Percentiles rank a stretch among this genome's conserved stretches.
Conservation (phyloP, 306 rosid species). For the Crotalaria pallida region DNA sequence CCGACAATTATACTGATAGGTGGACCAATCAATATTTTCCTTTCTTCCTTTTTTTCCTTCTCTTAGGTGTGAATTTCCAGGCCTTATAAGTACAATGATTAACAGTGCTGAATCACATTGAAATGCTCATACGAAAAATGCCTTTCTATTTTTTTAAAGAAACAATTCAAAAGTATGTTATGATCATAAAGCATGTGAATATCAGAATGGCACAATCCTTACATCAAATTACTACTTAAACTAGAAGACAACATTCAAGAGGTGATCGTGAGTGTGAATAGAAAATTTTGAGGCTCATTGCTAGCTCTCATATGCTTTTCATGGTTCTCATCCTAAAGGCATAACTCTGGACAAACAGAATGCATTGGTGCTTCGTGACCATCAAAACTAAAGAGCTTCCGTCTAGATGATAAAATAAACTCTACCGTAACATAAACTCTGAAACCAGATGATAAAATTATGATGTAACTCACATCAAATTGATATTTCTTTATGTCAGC, state of each 20-base stretch:
- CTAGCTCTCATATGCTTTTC: neutral
- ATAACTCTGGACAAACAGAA: too few species aligned
- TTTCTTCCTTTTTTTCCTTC: neutral
- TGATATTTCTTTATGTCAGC: constrained; percentile 24
- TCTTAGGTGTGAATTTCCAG: neutral
- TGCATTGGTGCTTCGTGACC: too few species aligned
- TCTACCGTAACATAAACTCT: too few species aligned
- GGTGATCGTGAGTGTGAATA: neutral
- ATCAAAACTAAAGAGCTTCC: too few species aligned
- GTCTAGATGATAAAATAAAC: too few species aligned
- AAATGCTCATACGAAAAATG: neutral
- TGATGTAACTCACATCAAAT: constrained; percentile 27
- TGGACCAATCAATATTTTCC: neutral
- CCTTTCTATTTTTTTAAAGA: neutral
- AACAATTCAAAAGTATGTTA: neutral
- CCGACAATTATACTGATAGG: neutral
- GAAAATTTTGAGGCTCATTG: neutral
- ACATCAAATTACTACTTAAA: neutral
- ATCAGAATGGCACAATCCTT: neutral
- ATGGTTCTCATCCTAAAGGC: too few species aligned
- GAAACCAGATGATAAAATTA: too few species aligned
- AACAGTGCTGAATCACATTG: neutral
- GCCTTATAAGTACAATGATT: neutral
- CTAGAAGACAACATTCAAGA: constrained; percentile 6
- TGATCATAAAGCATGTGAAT: neutral